These are phyloP conservation scores for Escovopsis sp. DNA, from an alignment of 2,329 filamentous ascomycete genomes.

Conservation along the genomic window DNA sequence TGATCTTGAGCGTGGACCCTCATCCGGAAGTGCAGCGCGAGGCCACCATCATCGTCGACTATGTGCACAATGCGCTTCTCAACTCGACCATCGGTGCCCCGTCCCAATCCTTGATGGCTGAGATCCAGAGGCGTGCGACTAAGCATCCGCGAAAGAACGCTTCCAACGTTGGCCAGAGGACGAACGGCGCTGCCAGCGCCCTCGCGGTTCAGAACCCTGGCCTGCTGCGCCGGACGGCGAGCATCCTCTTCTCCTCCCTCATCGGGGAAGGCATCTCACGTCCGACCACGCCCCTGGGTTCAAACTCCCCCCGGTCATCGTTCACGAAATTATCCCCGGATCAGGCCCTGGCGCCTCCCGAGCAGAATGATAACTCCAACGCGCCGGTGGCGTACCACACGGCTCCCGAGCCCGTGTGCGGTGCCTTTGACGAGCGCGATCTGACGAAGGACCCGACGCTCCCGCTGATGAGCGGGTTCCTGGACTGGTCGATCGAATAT, in stretches of 20 bases:
- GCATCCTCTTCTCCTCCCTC: slow-evolving; percentile 46
- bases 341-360: slow-evolving; percentile 42
- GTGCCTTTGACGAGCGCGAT: slow-evolving; percentile 52
- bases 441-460: slow-evolving; percentile 45
- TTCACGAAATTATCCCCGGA: slow-evolving; percentile 26
- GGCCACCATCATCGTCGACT: slow-evolving; percentile 74
- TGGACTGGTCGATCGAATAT: slow-evolving; percentile 95
- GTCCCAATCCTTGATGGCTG: slow-evolving; percentile 58
- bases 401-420: slow-evolving; percentile 65
- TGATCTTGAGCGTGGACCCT: slow-evolving; percentile 84
- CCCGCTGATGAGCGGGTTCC: slow-evolving; percentile 68
- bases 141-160: slow-evolving; percentile 31
- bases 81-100: slow-evolving; percentile 60
- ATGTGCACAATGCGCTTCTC: slow-evolving; percentile 63
- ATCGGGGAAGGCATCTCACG: slow-evolving; percentile 31
- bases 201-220: slow-evolving; percentile 40
- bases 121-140: slow-evolving; percentile 43
- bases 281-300: slow-evolving; percentile 17
- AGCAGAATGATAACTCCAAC: slow-evolving; percentile 56
- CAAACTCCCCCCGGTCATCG: slow-evolving; percentile 15
- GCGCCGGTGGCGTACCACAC: slow-evolving; percentile 58
- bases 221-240: slow-evolving; percentile 48
- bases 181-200: slow-evolving; percentile 21
- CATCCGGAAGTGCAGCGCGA: slow-evolving; percentile 85
- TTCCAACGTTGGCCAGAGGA: slow-evolving; percentile 28